These are phyloP conservation scores for Nicotiana paniculata DNA, from an alignment of 257 asterid species.

Conservation along the genomic window DNA sequence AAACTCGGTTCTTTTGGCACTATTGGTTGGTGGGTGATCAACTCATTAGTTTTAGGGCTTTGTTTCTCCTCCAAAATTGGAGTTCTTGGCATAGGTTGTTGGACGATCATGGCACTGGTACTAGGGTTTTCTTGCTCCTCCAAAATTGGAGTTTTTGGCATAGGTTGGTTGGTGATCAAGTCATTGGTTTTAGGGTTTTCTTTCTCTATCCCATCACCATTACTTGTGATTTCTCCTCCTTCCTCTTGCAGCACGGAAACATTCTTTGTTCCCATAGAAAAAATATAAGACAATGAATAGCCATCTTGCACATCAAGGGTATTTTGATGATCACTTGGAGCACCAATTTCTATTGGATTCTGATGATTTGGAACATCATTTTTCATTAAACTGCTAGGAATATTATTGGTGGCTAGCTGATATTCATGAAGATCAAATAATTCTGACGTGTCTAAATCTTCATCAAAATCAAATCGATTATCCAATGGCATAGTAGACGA, in stretches of 20 bases:
- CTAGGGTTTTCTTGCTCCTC: background rate
- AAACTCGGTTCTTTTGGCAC: too few species aligned
- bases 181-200: background rate
- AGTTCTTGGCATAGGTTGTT: background rate
- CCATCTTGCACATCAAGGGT: background rate
- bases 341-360: background rate
- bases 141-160: background rate
- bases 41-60: too few species aligned
- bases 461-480: background rate
- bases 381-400: background rate
- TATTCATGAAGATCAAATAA: background rate
- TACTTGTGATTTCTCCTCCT: background rate
- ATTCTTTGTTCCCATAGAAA: background rate
- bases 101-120: background rate
- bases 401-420: background rate
- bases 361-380: background rate
- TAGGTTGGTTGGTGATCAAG: background rate
- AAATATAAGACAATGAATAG: background rate
- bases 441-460: background rate
- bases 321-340: background rate
- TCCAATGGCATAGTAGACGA: background rate
- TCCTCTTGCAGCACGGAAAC: background rate
- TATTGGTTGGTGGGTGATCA: too few species aligned
- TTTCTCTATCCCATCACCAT: background rate
- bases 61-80: background rate